Evolutionary conservation across 345 rosid species (phyloP).

Genomic region (Moringa oleifera): DNA sequence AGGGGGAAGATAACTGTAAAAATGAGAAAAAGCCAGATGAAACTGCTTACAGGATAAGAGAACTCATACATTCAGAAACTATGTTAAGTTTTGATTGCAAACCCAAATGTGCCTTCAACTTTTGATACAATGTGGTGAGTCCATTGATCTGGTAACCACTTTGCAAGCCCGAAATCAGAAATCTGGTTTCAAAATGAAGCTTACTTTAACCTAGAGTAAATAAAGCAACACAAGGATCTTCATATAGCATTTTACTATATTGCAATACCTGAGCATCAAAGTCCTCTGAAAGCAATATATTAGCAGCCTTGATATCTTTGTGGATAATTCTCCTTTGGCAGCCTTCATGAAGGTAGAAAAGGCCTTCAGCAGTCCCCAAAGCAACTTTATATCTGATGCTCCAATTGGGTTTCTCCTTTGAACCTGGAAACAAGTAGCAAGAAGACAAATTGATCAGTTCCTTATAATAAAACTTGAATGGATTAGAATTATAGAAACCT

Average conservation of each 20-base stretch:
- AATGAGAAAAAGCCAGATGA: conserved; percentile 7
- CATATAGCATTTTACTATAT: background rate
- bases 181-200: conserved; percentile 40
- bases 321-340: conserved; percentile 93
- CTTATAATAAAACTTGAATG: conserved; percentile 3
- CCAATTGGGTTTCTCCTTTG: conserved; percentile 62
- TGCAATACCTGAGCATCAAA: conserved; percentile 71
- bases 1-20: conserved; percentile 76
- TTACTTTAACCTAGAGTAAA: background rate
- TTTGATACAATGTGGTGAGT: conserved; percentile 75
- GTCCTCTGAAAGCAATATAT: conserved; percentile 77
- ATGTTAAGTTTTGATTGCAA: conserved; percentile 12
- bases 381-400: conserved; percentile 64
- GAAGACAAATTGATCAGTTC: background rate
- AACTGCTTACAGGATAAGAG: background rate
- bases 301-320: conserved; percentile 89
- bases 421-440: conserved; percentile 29
- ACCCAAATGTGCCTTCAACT: conserved; percentile 98
- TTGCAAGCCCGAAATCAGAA: conserved; percentile 95
- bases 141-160: conserved; percentile 94
- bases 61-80: conserved; percentile 10
- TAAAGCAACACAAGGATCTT: background rate
- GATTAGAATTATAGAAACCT: conserved; percentile 2
- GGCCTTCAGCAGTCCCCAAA: conserved; percentile 75
- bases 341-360: conserved; percentile 77